These are phyloP conservation scores for Pyrenula aspistea DNA, from an alignment of 495 filamentous ascomycete genomes.

Conservation along the genomic window DNA sequence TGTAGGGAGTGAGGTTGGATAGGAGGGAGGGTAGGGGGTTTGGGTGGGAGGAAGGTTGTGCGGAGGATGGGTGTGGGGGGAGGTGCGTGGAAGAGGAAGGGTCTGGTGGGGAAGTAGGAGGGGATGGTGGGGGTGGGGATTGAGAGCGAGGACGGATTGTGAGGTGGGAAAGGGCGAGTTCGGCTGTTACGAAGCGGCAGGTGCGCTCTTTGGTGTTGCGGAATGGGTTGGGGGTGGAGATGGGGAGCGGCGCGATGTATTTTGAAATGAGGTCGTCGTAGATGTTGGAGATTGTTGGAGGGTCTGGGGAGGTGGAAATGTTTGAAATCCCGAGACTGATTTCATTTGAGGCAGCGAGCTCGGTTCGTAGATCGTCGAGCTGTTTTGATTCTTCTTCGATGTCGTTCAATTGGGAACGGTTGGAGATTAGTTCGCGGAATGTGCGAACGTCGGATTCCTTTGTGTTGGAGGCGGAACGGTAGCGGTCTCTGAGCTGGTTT, in stretches of 20 bases:
- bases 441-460: neutral
- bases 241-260: neutral
- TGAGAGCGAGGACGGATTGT: constrained; percentile 5
- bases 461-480: neutral
- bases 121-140: constrained; percentile 4
- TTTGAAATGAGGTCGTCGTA: neutral
- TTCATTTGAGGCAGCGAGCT: neutral
- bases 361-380: neutral
- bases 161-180: neutral
- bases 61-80: neutral
- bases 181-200: neutral
- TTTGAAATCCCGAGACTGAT: neutral
- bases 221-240: neutral
- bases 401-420: neutral
- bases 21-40: constrained; percentile 2
- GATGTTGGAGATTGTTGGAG: neutral
- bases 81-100: neutral
- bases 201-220: neutral
- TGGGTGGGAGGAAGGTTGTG: neutral
- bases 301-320: neutral
- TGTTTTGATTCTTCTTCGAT: neutral
- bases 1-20: constrained; percentile 1
- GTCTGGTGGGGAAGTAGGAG: too few species aligned
- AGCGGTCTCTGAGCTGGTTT: neutral
- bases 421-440: neutral